A percentile compares a stretch with the other conserved stretches of the same genome.
phyloP scores from a whole-genome alignment of 2,329 filamentous ascomycete species.

The Ilyonectria robusta region DNA sequence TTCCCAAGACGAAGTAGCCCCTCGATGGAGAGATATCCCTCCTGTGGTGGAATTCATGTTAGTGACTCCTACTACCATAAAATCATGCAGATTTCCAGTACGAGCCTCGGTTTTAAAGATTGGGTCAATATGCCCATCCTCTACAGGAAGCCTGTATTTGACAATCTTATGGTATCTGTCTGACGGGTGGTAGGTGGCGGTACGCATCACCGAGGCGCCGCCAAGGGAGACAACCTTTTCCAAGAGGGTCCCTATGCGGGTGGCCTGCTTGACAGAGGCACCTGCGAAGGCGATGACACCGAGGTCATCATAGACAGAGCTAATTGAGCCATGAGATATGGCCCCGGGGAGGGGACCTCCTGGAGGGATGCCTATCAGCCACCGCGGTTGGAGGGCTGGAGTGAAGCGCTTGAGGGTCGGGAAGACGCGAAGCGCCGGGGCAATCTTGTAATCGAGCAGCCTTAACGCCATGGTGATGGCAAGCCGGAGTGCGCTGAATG shows the following conservation, averaged over 20 bases:
- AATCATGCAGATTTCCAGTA: not conserved
- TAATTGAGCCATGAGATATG: no score
- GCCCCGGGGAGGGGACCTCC: slow-evolving; percentile 2
- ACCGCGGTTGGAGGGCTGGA: slow-evolving; percentile 37
- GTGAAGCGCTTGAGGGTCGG: slow-evolving; percentile 40
- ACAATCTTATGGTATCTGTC: slow-evolving; percentile 1
- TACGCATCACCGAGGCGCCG: not conserved
- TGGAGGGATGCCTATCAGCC: slow-evolving; percentile 4
- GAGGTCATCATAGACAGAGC: slow-evolving; percentile 47
- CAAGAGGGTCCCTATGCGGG: slow-evolving; percentile 44
- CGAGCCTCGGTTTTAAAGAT: slow-evolving; percentile 14
- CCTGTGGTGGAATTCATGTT: not conserved
- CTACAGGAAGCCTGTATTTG: slow-evolving; percentile 33
- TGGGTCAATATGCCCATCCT: slow-evolving; percentile 25
- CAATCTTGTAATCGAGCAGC: not conserved
- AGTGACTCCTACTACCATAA: not conserved
- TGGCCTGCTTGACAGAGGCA: slow-evolving; percentile 37
- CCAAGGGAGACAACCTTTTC: slow-evolving; percentile 21
- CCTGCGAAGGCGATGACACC: slow-evolving; percentile 52
- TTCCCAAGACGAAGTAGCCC: slow-evolving; percentile 12
- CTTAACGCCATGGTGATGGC: not conserved
- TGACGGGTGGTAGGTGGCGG: not conserved
- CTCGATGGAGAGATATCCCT: slow-evolving; percentile 4
- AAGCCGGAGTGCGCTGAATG: not conserved
- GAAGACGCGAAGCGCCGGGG: slow-evolving; percentile 16